These are phyloP conservation scores for Salix udensis DNA, from an alignment of 345 rosid genomes.

Conservation along the genomic window DNA sequence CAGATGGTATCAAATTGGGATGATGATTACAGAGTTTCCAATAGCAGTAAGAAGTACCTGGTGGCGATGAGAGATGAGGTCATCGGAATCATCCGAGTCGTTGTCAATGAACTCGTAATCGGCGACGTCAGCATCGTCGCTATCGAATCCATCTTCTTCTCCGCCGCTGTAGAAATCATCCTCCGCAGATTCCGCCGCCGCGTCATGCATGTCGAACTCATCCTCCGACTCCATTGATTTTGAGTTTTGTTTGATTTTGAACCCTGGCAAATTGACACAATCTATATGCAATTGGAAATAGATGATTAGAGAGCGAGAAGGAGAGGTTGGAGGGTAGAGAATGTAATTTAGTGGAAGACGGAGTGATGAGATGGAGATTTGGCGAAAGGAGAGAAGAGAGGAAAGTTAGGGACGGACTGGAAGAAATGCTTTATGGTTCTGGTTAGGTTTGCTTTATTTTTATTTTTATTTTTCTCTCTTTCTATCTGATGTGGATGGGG, in stretches of 20 bases:
- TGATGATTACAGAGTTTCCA: neutral
- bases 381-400: neutral
- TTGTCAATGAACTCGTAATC: constrained; percentile 71
- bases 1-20: neutral
- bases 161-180: constrained; percentile 82
- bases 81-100: constrained; percentile 70
- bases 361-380: neutral
- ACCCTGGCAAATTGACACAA: constrained; percentile 13
- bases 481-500: neutral
- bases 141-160: constrained; percentile 44
- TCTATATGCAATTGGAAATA: neutral
- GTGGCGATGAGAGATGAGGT: constrained; percentile 54
- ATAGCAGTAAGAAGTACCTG: constrained; percentile 33
- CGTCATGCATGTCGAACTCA: constrained; percentile 50
- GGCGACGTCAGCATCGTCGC: constrained; percentile 50
- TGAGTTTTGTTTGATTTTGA: neutral
- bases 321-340: neutral
- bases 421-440: neutral
- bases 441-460: neutral
- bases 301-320: neutral
- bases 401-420: neutral
- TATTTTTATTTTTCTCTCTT: too few relatives aligned
- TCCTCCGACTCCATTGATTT: constrained; percentile 47
- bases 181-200: constrained; percentile 51
- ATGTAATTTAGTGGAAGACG: neutral